phyloP scores from a whole-genome alignment of 768 basidiomycete genomes.

The Leucogyrophana mollusca region DNA sequence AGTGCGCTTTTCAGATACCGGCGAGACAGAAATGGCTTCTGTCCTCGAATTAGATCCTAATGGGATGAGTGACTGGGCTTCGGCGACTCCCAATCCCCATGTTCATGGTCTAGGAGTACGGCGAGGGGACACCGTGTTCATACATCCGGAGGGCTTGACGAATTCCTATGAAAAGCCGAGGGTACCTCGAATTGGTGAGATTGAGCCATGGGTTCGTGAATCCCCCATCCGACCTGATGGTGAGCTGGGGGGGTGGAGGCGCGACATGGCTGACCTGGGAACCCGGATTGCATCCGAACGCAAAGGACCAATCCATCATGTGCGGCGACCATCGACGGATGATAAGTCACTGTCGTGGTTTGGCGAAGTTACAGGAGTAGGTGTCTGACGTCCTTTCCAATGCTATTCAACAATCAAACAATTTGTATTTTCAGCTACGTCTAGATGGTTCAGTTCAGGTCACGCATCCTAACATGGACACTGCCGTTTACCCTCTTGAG shows the following conservation, averaged over 20 bases:
- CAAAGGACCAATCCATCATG: constrained; percentile 37
- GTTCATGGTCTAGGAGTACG: constrained; percentile 75
- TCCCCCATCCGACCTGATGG: constrained; percentile 45
- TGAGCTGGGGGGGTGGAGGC: constrained; percentile 67
- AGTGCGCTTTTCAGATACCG: constrained; percentile 57
- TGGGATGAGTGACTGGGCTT: constrained; percentile 56
- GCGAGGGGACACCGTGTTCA: constrained; percentile 81
- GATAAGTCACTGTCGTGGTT: constrained; percentile 67
- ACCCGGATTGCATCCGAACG: constrained; percentile 49
- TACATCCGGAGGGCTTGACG: constrained; percentile 65
- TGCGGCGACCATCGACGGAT: constrained; percentile 39
- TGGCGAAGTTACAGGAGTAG: constrained; percentile 79
- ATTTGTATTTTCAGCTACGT: constrained; percentile 47
- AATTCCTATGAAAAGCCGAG: constrained; percentile 70
- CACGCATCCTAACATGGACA: constrained; percentile 58
- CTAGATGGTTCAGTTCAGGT: constrained; percentile 75
- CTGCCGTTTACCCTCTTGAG: constrained; percentile 55
- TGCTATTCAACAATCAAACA: constrained; percentile 8
- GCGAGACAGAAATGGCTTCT: constrained; percentile 63
- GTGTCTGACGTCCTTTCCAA: constrained; percentile 20
- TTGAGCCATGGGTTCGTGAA: constrained; percentile 79
- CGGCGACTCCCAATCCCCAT: constrained; percentile 36
- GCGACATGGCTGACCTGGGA: constrained; percentile 69
- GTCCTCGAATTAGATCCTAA: constrained; percentile 89
- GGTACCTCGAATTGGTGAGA: constrained; percentile 83